Conservation (phyloP, 371 early-diverging fungal species). For the Capniomyces stellatus region DNA sequence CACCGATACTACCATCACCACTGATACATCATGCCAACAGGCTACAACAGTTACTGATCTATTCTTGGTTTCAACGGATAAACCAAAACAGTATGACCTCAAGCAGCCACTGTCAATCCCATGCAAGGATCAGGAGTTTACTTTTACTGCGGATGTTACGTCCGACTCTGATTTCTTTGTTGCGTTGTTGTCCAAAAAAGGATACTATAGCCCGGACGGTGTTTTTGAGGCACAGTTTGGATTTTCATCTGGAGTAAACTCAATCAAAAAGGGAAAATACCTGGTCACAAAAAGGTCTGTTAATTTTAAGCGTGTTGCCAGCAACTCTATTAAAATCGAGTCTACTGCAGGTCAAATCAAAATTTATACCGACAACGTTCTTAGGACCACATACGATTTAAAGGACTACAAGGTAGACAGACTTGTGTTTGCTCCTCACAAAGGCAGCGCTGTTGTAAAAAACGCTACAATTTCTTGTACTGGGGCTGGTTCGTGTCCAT, state of each 20-base stretch:
- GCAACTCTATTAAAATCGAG: background rate
- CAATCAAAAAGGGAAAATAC: background rate
- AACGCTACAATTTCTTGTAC: background rate
- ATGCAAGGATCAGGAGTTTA: background rate
- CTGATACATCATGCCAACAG: too few species aligned
- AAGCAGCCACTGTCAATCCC: background rate
- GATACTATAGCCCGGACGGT: background rate
- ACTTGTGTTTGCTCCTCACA: background rate
- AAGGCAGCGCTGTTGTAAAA: background rate
- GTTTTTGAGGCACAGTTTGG: background rate
- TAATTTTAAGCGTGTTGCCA: background rate
- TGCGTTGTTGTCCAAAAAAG: background rate
- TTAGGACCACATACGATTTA: background rate
- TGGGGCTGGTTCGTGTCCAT: too few species aligned
- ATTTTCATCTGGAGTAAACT: background rate
- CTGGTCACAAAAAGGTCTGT: background rate
- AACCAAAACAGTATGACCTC: background rate
- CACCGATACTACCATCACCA: too few species aligned
- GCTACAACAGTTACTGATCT: too few species aligned
- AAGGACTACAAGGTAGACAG: background rate
- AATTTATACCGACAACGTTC: background rate
- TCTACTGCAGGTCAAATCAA: background rate
- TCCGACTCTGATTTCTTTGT: background rate
- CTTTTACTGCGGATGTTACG: background rate
- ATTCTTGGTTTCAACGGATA: background rate